Evolutionary conservation across 495 filamentous ascomycete genomes (phyloP), one percentile per base, ranked within the genome.

Genomic region (Talaromyces thailandensis): DNA sequence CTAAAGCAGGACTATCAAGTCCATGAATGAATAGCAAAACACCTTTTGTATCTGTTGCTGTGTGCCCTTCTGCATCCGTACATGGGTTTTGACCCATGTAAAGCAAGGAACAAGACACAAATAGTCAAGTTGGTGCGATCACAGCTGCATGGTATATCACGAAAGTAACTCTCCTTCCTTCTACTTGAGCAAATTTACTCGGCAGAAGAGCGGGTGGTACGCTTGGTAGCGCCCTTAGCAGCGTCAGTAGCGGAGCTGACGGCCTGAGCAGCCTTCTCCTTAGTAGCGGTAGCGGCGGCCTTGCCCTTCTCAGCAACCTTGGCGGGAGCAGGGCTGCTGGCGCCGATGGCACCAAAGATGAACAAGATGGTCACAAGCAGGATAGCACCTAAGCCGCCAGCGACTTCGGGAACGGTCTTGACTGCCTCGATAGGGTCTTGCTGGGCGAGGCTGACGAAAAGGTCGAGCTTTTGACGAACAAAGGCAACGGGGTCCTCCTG

Each of bases 391-490:
- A 96, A 73, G 67, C 86, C 88, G 72, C 86, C 92, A 64, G 91
- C 91, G 67, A 96, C 85, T 73, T 96, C 95, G 63, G 95, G 95
- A 58, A 95, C 86, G 65, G 89, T 89, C 80, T 93, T 92, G 76
- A 93, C 82, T 55, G 95, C 95, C 76, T 92, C 82, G 69, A 99
- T 65, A 48, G 95, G 95, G 73, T 98, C 88, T 64, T 85, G 84
- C 82, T 93, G 87, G 74, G 86, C 88, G 68, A 96, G 87, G 63
- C 85, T 87, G 58, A 92, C 70, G 82, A 96, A 98, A 61, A 90
- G 82, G 70, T 96, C 87, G 63, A 95, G 76, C 83, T 96, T 96
- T 84, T 96, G 91, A 73, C 85, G 88, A 78, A 96, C 80, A 77
- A 92, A 98, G 70, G 74, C 75, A 62, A 96, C 82, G 25, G 95